phyloP scores from a whole-genome alignment of 2,329 filamentous ascomycete species.

The Ascochyta viciae-villosae region DNA sequence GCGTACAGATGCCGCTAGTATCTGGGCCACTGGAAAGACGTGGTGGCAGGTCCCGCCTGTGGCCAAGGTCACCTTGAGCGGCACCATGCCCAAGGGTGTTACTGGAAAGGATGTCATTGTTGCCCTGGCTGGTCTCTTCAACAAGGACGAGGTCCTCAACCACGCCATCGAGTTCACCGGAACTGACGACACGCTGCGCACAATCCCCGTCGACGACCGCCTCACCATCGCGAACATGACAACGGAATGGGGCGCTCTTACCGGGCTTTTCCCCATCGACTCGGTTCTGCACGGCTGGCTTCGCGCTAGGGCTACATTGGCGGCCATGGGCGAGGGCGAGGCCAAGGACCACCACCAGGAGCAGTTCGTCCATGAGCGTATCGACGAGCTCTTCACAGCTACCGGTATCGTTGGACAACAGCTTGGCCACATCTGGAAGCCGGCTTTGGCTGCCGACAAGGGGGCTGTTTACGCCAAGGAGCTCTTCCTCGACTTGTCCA shows the following conservation, averaged over 20 bases:
- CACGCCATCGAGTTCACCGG: conserved; percentile 89
- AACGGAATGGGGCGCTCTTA: conserved; percentile 79
- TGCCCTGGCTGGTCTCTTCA: conserved; percentile 84
- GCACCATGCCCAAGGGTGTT: conserved; percentile 77
- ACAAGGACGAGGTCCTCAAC: conserved; percentile 87
- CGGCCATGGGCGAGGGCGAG: conserved; percentile 65
- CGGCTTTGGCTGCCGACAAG: conserved; percentile 73
- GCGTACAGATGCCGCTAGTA: conserved; percentile 82
- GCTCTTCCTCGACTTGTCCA: conserved; percentile 81
- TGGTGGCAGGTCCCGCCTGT: conserved; percentile 92
- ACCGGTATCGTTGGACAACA: conserved; percentile 48
- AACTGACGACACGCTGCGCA: conserved; percentile 76
- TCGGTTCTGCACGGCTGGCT: conserved; percentile 74
- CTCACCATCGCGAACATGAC: conserved; percentile 83
- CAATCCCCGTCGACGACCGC: conserved; percentile 74
- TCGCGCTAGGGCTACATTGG: conserved; percentile 74
- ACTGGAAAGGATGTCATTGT: conserved; percentile 95
- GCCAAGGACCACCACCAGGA: conserved; percentile 58
- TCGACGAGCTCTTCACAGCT: conserved; percentile 71
- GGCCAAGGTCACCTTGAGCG: conserved; percentile 79
- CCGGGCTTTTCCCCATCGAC: conserved; percentile 83
- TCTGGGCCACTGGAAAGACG: conserved; percentile 82
- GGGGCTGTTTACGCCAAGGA: conserved; percentile 84
- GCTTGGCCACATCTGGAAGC: conserved; percentile 53
- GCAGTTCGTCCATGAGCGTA: conserved; percentile 73